Evolutionary conservation across 2,329 filamentous ascomycete genomes (phyloP).

Genomic region (Apiospora marii): DNA sequence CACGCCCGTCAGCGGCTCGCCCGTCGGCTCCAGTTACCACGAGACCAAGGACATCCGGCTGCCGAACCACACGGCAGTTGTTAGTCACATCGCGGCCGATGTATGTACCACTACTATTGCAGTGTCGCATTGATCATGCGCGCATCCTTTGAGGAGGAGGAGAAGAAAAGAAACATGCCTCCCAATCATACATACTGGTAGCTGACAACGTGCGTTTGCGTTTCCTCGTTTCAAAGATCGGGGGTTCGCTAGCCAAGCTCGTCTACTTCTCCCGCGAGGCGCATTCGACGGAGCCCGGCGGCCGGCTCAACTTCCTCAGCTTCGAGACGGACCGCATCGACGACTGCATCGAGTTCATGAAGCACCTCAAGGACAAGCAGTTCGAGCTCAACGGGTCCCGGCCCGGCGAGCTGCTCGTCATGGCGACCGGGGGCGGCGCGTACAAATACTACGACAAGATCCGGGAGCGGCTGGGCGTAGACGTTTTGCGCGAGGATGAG

Average conservation of each 20-base stretch:
- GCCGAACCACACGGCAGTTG: slow-evolving; percentile 92
- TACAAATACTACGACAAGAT: slow-evolving; percentile 98
- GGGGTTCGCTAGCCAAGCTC: slow-evolving; percentile 92
- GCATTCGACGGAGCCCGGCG: slow-evolving; percentile 79
- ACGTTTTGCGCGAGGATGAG: slow-evolving; percentile 92
- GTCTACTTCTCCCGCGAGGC: slow-evolving; percentile 96
- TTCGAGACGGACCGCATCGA: slow-evolving; percentile 97
- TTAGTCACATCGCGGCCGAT: slow-evolving; percentile 97
- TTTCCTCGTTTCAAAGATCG: slow-evolving; percentile 70
- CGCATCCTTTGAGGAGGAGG: background rate
- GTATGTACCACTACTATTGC: slow-evolving; percentile 60
- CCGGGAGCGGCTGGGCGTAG: slow-evolving; percentile 80
- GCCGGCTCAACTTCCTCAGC: slow-evolving; percentile 91
- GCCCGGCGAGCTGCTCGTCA: slow-evolving; percentile 81
- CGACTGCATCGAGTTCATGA: slow-evolving; percentile 91
- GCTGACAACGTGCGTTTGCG: background rate
- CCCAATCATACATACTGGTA: background rate
- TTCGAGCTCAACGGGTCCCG: slow-evolving; percentile 75
- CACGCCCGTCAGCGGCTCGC: slow-evolving; percentile 58
- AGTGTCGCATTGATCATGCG: background rate
- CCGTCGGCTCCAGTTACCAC: slow-evolving; percentile 51
- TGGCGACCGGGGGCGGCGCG: slow-evolving; percentile 94
- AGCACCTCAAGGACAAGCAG: slow-evolving; percentile 83
- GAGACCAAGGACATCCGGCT: slow-evolving; percentile 95
- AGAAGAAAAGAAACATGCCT: background rate